Percentiles rank a stretch among this genome's conserved stretches.
Evolutionary conservation across 2,329 filamentous ascomycete species (phyloP).

Genomic region (Mollisiaceae sp.): DNA sequence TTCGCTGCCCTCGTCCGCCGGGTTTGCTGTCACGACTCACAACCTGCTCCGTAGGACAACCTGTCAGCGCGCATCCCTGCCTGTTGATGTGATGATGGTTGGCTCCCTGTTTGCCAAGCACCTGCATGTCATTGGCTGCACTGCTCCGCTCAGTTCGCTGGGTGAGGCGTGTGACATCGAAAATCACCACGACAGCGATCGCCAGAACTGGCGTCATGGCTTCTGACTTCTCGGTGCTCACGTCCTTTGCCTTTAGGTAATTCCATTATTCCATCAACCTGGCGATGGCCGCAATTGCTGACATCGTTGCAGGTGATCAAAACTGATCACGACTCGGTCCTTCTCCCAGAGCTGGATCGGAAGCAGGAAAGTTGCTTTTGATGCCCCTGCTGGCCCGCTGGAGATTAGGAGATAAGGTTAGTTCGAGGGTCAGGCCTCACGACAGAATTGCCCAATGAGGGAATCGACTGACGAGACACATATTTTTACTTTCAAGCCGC

Average conservation of each 20-base stretch:
- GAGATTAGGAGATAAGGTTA: too few relatives aligned
- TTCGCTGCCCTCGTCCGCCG: too few relatives aligned
- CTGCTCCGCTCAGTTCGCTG: background rate
- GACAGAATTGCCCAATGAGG: background rate
- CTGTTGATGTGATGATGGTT: background rate
- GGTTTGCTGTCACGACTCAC: too few relatives aligned
- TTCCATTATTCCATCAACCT: background rate
- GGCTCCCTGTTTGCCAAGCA: background rate
- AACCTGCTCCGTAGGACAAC: too few relatives aligned
- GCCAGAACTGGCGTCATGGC: constrained; percentile 7
- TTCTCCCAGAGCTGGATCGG: background rate
- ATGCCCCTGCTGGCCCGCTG: background rate
- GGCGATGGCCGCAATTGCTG: background rate
- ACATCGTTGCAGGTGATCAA: background rate
- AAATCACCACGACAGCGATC: background rate
- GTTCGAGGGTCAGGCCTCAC: background rate
- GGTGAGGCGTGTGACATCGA: background rate
- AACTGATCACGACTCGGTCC: constrained; percentile 6
- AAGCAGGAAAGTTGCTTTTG: background rate
- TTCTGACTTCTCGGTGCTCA: too few relatives aligned
- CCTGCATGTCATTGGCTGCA: background rate
- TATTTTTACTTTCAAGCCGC: background rate
- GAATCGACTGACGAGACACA: background rate
- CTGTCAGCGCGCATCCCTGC: background rate
- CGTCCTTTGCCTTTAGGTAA: background rate